Conservation (phyloP, 2,329 filamentous ascomycete species). For the Clarireedia paspali region DNA sequence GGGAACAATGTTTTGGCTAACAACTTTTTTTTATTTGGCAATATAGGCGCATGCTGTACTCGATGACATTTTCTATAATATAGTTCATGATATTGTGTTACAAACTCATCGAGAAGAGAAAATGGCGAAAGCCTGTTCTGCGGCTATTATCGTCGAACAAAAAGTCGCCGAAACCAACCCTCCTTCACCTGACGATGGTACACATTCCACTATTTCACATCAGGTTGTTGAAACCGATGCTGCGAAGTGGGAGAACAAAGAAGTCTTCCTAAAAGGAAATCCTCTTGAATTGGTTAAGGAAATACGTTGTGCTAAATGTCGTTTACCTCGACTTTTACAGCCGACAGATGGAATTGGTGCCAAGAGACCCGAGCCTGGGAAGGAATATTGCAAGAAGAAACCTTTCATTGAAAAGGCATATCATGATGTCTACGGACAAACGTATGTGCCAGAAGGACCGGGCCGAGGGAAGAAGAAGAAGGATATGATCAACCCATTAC, state of each 20-base stretch:
- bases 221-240: constrained; percentile 56
- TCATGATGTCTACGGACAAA: constrained; percentile 77
- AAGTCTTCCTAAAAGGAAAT: constrained; percentile 62
- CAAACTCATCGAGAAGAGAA: constrained; percentile 75
- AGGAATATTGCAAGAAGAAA: constrained; percentile 72
- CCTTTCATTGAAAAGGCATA: constrained; percentile 70
- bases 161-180: constrained; percentile 23
- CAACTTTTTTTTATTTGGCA: not conserved
- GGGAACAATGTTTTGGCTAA: constrained; percentile 12
- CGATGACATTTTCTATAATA: constrained; percentile 68
- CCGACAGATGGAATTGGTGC: constrained; percentile 65
- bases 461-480: constrained; percentile 79
- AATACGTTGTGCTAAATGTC: constrained; percentile 67
- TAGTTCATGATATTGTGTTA: constrained; percentile 67
- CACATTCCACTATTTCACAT: constrained; percentile 39
- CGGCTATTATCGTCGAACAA: constrained; percentile 58
- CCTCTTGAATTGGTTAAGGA: constrained; percentile 63
- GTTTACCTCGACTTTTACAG: constrained; percentile 64
- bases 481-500: constrained; percentile 51
- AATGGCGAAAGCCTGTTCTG: constrained; percentile 58
- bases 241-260: constrained; percentile 62
- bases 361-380: constrained; percentile 54
- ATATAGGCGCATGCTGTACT: constrained; percentile 56
- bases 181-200: constrained; percentile 20
- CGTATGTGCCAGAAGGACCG: constrained; percentile 65